Percentiles rank a stretch among this genome's conserved stretches.
phyloP scores from a whole-genome alignment of 306 rosid species.

The Vicia faba region DNA sequence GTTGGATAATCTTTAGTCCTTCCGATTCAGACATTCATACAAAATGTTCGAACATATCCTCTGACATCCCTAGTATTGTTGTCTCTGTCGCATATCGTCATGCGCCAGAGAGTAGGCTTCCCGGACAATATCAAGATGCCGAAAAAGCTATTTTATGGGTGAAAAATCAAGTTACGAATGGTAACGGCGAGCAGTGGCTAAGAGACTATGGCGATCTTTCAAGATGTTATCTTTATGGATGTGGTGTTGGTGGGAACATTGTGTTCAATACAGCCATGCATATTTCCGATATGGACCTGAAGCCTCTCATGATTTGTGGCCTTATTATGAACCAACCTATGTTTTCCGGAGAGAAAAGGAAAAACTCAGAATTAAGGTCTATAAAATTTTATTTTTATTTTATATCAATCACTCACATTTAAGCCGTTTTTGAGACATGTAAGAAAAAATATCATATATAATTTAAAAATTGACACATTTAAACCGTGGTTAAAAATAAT shows the following conservation, averaged over 20 bases:
- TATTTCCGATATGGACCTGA: neutral
- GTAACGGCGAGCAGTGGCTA: conserved; percentile 60
- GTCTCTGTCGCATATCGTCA: conserved; percentile 48
- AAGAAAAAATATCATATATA: no score
- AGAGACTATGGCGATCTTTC: conserved; percentile 65
- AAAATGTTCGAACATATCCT: conserved; percentile 36
- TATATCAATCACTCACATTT: no score
- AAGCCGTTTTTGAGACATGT: no score
- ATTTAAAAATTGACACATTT: no score
- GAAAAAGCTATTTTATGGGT: conserved; percentile 54
- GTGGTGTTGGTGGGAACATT: conserved; percentile 62
- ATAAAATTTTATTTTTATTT: neutral
- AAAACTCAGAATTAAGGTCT: conserved; percentile 49
- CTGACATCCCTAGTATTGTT: conserved; percentile 48
- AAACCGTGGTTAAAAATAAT: no score
- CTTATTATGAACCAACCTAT: conserved; percentile 73
- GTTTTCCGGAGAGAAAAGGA: conserved; percentile 62
- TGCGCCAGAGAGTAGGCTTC: conserved; percentile 61
- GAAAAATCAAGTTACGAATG: conserved; percentile 32
- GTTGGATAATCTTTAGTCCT: conserved; percentile 45
- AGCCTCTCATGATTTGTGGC: conserved; percentile 57
- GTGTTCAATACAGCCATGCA: conserved; percentile 44
- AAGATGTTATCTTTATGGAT: conserved; percentile 58
- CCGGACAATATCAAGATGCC: conserved; percentile 48
- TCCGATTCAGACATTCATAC: neutral